phyloP scores from a whole-genome alignment of 106 monocot species.

The Acorus gramineus region DNA sequence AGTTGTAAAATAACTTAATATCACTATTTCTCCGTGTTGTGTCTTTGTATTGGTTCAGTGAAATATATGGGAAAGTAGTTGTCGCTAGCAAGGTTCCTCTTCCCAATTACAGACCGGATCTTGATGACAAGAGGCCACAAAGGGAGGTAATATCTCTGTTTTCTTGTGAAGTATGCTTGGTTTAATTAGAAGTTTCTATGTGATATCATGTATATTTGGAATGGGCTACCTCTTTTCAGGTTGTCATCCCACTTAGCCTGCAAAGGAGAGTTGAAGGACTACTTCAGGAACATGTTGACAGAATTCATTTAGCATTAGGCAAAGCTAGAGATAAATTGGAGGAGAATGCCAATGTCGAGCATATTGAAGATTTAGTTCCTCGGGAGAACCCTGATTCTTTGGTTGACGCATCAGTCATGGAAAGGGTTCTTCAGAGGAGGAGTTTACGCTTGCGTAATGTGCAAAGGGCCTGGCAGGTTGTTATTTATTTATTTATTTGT shows the following conservation, averaged over 20 bases:
- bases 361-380: slow-evolving; percentile 21
- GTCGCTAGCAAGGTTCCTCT: slow-evolving; percentile 96
- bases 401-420: slow-evolving; percentile 73
- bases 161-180: neutral
- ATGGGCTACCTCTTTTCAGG: slow-evolving; percentile 22
- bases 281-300: slow-evolving; percentile 86
- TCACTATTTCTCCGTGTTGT: too few relatives aligned
- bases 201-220: too few relatives aligned
- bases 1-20: too few relatives aligned
- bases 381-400: slow-evolving; percentile 48
- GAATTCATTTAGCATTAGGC: slow-evolving; percentile 31
- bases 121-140: slow-evolving; percentile 96
- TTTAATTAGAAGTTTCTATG: too few relatives aligned
- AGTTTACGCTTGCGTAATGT: slow-evolving; percentile 79
- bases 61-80: slow-evolving; percentile 84
- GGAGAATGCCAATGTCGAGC: slow-evolving; percentile 12
- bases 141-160: slow-evolving; percentile 55
- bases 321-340: slow-evolving; percentile 12
- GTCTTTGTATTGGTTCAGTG: slow-evolving; percentile 21
- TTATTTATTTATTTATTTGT: too few relatives aligned
- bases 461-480: slow-evolving; percentile 94
- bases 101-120: slow-evolving; percentile 94
- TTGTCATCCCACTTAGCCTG: slow-evolving; percentile 81
- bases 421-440: slow-evolving; percentile 83
- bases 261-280: slow-evolving; percentile 92